Base-by-base conservation (phyloP, 495 filamentous ascomycete genomes). In the Entonaema liquescens region DNA sequence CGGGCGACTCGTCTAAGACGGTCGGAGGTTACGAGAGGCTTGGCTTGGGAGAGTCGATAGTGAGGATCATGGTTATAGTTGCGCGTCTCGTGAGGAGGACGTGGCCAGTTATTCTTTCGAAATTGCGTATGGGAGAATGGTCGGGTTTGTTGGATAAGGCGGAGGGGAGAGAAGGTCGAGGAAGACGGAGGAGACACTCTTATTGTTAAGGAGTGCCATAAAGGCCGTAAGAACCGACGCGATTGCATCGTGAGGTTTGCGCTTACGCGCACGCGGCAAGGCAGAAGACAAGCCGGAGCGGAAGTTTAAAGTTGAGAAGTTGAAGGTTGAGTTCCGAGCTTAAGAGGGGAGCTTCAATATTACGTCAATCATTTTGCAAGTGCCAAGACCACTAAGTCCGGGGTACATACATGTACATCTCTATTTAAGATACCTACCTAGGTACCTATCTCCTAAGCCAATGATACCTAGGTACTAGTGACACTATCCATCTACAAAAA, bases 21-120 rank as follows among this genome's bases (percentile, higher is more conserved):
- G 28, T 73, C 59, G 42, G 66, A 36, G 0, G 78, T 78, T 64
- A 83, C n/a, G 15, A 86, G 77, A 1, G 83, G 83, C 25, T 75
- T 73, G 4, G 83, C 83, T 12, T 73, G 59, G 23, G 65, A 68
- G 47, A 79, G 72, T 21, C 66, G 74, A 17, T 77, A 65, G 72
- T 57, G 58, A 1, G 75, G 75, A 31, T 71, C 62, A 26, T 49
- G 70, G 25, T 71, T 59, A 49, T 65, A 59, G 11, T 64, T 69
- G 21, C 59, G 76, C 13, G 71, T 71, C 40, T 67, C 64, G 67
- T 23, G 68, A 44, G 61, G 65, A 36, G 61, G 50, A 2, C 55
- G 65, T 54, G 69, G 76, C 76, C 69, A 73, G 56, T 73, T 64
- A 42, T 69, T 74, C 8, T 23, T 57, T 29, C 58, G 69, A 54